Base-by-base conservation (phyloP, 805 yeast genomes). In the Jamesozyma rosinii region DNA sequence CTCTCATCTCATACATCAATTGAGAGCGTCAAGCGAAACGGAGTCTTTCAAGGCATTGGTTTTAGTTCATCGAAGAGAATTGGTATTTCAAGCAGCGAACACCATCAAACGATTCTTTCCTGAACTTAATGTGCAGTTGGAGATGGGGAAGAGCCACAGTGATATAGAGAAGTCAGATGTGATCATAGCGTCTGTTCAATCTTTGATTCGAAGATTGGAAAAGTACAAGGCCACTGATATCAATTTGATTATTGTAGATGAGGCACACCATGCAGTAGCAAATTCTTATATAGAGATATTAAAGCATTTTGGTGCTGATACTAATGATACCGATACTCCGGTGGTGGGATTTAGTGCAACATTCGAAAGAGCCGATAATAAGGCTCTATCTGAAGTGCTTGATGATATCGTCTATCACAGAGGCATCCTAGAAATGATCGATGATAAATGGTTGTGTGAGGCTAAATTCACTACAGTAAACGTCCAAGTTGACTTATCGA, bases 311-410 rank as follows among this genome's bases (percentile, higher is more conserved):
- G 66, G 67, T 0, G 80, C 81, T 3, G 49, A 54, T 29, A 48
- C 55, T 1, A 50, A 64, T 0, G 58, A 66, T 0, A 65, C 76
- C 44, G 63, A 64, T 0, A 68, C 81, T 1, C 74, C 77, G 1
- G 75, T 86, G 0, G 67, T 86, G 14, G 97, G 97, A 2, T 86
- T 90, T 51, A 81, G 95, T 13, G 97, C 97, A 0, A 89, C 97
- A 0, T 62, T 89, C 56, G 78, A 77, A 52, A 64, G 97, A 44
- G 75, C 76, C n/a, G 97, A 89, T 59, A 77, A 75, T 4, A 65
- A 69, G 42, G 70, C 80, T 0, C 61, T 90, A 37, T 72, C 75
- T 11, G 53, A 63, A 17, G 76, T 76, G 0, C 77, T 87, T 61
- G 90, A 89, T 51, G 72, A 83, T 44, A 74, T 89, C 22, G 89